Conservation (phyloP, 2,329 filamentous ascomycete genomes). For the Pseudogymnoascus pannorum region DNA sequence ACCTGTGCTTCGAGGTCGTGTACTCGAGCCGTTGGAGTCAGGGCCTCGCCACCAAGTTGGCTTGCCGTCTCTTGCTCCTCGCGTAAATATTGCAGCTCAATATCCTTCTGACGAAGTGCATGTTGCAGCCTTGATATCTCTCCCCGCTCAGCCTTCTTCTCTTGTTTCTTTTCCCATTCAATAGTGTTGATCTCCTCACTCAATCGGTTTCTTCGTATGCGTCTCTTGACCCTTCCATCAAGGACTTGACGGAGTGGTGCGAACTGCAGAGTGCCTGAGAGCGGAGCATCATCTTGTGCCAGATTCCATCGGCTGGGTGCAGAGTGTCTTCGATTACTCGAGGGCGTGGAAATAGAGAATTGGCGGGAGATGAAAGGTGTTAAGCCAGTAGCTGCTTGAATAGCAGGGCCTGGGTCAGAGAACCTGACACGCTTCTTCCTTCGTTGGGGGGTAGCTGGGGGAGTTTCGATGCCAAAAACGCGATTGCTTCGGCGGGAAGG, state of each 20-base stretch:
- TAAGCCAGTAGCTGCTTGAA: slow-evolving; percentile 40
- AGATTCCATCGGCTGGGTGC: slow-evolving; percentile 30
- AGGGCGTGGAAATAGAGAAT: slow-evolving; percentile 30
- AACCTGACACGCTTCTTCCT: slow-evolving; percentile 48
- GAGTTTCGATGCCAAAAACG: slow-evolving; percentile 33
- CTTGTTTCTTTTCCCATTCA: slow-evolving; percentile 38
- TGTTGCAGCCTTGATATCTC: slow-evolving; percentile 44
- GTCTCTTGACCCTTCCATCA: slow-evolving; percentile 49
- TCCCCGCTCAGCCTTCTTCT: slow-evolving; percentile 32
- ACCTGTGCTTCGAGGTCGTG: slow-evolving; percentile 26
- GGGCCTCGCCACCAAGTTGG: slow-evolving; percentile 17
- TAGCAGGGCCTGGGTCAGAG: slow-evolving; percentile 46
- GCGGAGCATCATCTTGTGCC: slow-evolving; percentile 17
- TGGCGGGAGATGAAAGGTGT: slow-evolving; percentile 52
- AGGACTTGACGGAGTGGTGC: slow-evolving; percentile 47
- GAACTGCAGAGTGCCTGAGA: slow-evolving; percentile 38
- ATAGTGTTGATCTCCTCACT: slow-evolving; percentile 52
- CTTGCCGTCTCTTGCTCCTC: slow-evolving; percentile 24
- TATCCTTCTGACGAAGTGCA: slow-evolving; percentile 34
- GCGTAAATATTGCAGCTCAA: slow-evolving; percentile 24
- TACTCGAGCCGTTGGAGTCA: slow-evolving; percentile 16
- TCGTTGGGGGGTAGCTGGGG: slow-evolving; percentile 23
- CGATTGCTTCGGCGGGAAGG: slow-evolving; percentile 43
- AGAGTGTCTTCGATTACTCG: slow-evolving; percentile 40
- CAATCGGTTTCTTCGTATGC: slow-evolving; percentile 47